Evolutionary conservation across 768 basidiomycete species (phyloP).

Genomic region (Leccinum rimulosum): DNA sequence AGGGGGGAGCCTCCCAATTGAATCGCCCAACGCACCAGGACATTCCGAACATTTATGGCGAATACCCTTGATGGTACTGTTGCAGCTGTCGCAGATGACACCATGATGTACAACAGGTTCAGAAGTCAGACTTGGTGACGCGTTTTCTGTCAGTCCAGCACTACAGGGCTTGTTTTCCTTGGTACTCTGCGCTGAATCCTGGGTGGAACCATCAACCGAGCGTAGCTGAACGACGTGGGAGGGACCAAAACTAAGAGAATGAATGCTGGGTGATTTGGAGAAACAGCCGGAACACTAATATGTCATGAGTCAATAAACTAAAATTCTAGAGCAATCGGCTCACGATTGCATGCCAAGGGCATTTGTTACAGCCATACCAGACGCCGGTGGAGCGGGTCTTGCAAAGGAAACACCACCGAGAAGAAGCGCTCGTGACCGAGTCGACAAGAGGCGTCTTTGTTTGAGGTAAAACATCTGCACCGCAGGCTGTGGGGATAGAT

Average conservation of each 20-base stretch:
- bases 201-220: not conserved
- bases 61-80: constrained; percentile 53
- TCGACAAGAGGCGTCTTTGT: not conserved
- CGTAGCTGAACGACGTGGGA: constrained; percentile 27
- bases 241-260: constrained; percentile 33
- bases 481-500: not conserved
- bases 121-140: not conserved
- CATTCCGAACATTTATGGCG: constrained; percentile 84
- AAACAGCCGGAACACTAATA: constrained; percentile 29
- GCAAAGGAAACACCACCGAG: constrained; percentile 32
- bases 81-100: constrained; percentile 68
- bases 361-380: constrained; percentile 34
- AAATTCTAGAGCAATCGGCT: constrained; percentile 8
- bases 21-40: constrained; percentile 42
- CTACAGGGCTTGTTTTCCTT: not conserved
- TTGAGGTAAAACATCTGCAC: not conserved
- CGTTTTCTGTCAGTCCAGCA: not conserved
- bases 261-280: constrained; percentile 24
- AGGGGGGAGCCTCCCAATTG: not conserved
- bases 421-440: not conserved
- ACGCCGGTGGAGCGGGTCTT: constrained; percentile 22
- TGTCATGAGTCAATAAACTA: constrained; percentile 7
- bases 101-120: constrained; percentile 44
- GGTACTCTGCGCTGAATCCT: not conserved
- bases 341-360: constrained; percentile 31